Conservation (phyloP, 441 rosid genomes). For the Manihot esculenta region DNA sequence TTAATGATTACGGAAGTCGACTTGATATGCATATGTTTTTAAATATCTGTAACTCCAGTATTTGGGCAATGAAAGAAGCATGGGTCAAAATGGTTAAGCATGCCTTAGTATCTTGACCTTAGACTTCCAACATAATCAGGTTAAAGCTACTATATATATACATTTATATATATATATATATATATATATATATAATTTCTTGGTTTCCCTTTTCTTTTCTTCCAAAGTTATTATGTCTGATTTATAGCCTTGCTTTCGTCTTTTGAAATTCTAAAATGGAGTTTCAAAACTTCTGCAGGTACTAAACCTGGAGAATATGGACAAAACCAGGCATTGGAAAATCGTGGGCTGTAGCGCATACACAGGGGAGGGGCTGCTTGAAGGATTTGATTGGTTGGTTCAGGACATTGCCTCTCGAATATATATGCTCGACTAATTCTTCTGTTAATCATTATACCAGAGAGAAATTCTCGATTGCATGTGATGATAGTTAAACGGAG, state of each 20-base stretch:
- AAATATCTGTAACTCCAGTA: too few species aligned
- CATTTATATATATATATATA: too few species aligned
- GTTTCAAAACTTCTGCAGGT: constrained; percentile 38
- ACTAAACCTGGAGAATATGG: constrained; percentile 79
- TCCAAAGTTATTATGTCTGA: not conserved
- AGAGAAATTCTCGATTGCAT: too few species aligned
- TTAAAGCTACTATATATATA: too few species aligned
- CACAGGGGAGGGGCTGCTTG: constrained; percentile 84
- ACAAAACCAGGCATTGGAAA: constrained; percentile 80
- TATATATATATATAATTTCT: too few species aligned
- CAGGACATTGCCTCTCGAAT: constrained; percentile 92
- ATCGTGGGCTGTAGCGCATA: constrained; percentile 88
- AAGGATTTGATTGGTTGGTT: constrained; percentile 92
- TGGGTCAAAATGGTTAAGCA: not conserved
- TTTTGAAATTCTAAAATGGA: not conserved
- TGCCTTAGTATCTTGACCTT: too few species aligned
- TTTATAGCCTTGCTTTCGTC: not conserved
- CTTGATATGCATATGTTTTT: too few species aligned
- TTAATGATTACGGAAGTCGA: too few species aligned
- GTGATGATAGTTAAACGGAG: too few species aligned
- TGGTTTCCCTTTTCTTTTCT: too few species aligned
- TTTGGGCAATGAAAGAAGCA: not conserved
- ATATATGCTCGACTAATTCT: constrained; percentile 62
- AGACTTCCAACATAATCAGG: too few species aligned
- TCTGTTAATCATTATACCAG: not conserved